Base-by-base conservation (phyloP, 2,329 filamentous ascomycete genomes). In the Trichoderma sp. region DNA sequence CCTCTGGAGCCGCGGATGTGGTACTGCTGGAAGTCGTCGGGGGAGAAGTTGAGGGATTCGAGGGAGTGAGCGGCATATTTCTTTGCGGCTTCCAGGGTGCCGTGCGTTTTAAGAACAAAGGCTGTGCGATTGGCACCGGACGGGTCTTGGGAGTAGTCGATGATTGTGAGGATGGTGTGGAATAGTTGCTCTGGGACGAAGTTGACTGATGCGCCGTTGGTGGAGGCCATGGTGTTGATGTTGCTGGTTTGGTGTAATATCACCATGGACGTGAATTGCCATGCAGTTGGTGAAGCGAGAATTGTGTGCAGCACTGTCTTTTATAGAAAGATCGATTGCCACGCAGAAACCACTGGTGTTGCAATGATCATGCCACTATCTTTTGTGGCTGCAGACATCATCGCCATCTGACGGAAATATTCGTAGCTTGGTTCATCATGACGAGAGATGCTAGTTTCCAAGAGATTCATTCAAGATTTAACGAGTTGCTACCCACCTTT, bases 21-120 rank as follows among this genome's bases (percentile, higher is more conserved):
- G 69, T 79, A 82, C 8, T 72, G 69, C n/a, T 61, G 61, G 63
- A 83, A 83, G 70, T 81, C 81, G 6, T 76, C 74, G 5, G 76
- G 74, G 1, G 76, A 55, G 73, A 82, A 83, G 46, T 77, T 77
- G 28, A 82, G 75, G 0, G 68, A 61, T 5, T 74, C 56, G 0
- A 84, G 73, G 0, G 78, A 76, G 5, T 70, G 69, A 37, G 69
- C 67, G 18, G 81, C 76, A 39, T 78, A 82, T 2, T 68, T 66
- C 69, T 83, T 82, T 16, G 82, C 81, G 0, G 78, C 76, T 3
- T 73, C 58, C 5, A 82, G 71, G 18, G 75, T 74, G 4, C 76
- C 78, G 67, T 79, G 80, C 0, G 81, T 82, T 61, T 76, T 79
- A 1, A 83, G 78, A 18, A 82, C 76, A 71, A 78, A 79, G 54